Percentiles rank a stretch among this genome's conserved stretches.
Conservation (phyloP, 176 grass and related monocot genomes). For the Otatea glauca region DNA sequence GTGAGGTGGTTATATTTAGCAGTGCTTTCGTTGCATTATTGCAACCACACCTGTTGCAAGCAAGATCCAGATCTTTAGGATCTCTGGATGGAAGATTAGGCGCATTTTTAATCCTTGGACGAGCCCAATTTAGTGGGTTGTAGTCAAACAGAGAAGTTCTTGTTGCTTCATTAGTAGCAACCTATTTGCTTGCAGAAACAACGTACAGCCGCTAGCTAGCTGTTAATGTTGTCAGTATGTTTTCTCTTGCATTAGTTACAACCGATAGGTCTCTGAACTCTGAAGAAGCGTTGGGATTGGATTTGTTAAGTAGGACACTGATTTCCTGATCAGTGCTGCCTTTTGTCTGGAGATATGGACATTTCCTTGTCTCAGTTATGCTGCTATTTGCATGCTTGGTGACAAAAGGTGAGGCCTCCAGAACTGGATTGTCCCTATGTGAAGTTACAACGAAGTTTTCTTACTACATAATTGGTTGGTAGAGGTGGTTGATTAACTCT, state of each 20-base stretch:
- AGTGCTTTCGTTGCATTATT: constrained; percentile 32
- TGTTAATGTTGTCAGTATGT: not conserved
- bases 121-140: constrained; percentile 31
- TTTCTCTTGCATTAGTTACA: not conserved
- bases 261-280: not conserved
- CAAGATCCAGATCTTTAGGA: constrained; percentile 54
- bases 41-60: constrained; percentile 14
- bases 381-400: not conserved
- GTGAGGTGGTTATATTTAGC: not conserved
- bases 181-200: not conserved
- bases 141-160: not conserved
- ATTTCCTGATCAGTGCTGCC: not conserved
- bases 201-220: not conserved
- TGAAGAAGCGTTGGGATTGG: not conserved
- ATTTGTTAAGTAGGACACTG: not conserved
- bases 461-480: not conserved
- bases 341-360: not conserved
- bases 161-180: constrained; percentile 18
- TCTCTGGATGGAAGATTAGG: constrained; percentile 36
- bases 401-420: not conserved
- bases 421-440: not conserved
- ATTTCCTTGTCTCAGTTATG: not conserved
- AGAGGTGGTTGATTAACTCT: not conserved
- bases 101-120: constrained; percentile 17
- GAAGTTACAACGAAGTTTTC: not conserved